Base-by-base conservation (phyloP, 805 yeast genomes). In the Lachancea meyersii region DNA sequence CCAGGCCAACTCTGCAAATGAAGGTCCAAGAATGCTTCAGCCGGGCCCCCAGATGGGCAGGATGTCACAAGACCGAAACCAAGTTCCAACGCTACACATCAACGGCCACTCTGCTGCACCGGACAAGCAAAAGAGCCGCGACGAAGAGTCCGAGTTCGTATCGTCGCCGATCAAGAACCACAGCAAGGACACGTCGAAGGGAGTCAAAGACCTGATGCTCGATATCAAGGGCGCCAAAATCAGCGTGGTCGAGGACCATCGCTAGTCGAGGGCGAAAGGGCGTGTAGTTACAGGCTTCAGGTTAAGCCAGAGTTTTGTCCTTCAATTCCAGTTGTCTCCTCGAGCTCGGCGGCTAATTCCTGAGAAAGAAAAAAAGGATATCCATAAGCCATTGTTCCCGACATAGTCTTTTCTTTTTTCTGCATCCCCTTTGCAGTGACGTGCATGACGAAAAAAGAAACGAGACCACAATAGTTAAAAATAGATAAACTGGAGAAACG, bases 181-280 rank as follows among this genome's bases (percentile, higher is more conserved):
- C 24, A 48, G 41, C 20, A 33, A 40, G 17, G 48, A 17, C 14
- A 38, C 40, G 13, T 24, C 34, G 7, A 13, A 38, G 8, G 45
- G 45, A 14, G 53, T 46, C 23, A 55, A 50, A 14, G 53, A 55
- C 18, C 43, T 58, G 31, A 51, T 59, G 45, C 42, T 59, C n/a
- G 64, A 59, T 35, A 58, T 60, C 9, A 61, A 58, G 14, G 55
- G 58, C 42, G 60, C 65, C 3, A 56, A 55, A 36, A 49, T 58
- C 14, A 58, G 55, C 17, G 51, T 56, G n/a, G 53, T 52, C 35
- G 51, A 57, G 31, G 54, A 58, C 17, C 50, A 42, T 45, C 26
- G 11, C 26, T 40, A 22, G 28, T 24, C 14, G 28, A 18, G 6
- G 24, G 27, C 6, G 6, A 22, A 9, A 6, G 14, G 9, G 24